Evolutionary conservation across 129 eudicot genomes (phyloP).

Genomic region (Escallonia rubra): DNA sequence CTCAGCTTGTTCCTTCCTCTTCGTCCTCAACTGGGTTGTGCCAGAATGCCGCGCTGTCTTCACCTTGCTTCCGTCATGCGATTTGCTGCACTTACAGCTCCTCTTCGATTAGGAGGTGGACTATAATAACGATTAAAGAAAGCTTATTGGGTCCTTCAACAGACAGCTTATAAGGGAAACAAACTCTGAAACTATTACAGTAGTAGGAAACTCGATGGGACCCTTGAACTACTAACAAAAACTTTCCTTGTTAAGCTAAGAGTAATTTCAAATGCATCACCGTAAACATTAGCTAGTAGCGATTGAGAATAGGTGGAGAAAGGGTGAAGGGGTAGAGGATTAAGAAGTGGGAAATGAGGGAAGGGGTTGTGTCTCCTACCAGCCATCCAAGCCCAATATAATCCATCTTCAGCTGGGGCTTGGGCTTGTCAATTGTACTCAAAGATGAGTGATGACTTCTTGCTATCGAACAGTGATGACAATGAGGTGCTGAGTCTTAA

Average conservation of each 20-base stretch:
- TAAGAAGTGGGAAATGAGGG: not conserved
- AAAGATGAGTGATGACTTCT: not conserved
- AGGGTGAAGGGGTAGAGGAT: not conserved
- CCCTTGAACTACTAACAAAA: not conserved
- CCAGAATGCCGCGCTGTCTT: slow-evolving; percentile 23
- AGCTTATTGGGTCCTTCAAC: not conserved
- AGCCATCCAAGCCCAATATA: slow-evolving; percentile 11
- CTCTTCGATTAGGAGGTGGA: not conserved
- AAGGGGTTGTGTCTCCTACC: slow-evolving; percentile 21
- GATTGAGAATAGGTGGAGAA: not conserved
- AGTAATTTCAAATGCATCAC: not conserved
- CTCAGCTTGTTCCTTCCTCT: slow-evolving; percentile 26
- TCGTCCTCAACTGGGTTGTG: slow-evolving; percentile 27
- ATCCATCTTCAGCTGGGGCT: not conserved
- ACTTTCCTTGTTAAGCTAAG: not conserved
- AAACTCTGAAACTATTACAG: not conserved
- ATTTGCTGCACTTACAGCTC: too few relatives aligned
- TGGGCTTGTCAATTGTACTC: not conserved
- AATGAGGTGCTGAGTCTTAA: slow-evolving; percentile 11
- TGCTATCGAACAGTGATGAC: slow-evolving; percentile 5
- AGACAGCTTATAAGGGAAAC: not conserved
- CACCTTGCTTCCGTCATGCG: slow-evolving; percentile 21
- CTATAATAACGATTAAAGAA: not conserved
- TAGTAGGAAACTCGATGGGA: not conserved
- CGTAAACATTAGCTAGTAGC: not conserved